Conservation (phyloP, 345 rosid species). For the Cochlearia excelsa region DNA sequence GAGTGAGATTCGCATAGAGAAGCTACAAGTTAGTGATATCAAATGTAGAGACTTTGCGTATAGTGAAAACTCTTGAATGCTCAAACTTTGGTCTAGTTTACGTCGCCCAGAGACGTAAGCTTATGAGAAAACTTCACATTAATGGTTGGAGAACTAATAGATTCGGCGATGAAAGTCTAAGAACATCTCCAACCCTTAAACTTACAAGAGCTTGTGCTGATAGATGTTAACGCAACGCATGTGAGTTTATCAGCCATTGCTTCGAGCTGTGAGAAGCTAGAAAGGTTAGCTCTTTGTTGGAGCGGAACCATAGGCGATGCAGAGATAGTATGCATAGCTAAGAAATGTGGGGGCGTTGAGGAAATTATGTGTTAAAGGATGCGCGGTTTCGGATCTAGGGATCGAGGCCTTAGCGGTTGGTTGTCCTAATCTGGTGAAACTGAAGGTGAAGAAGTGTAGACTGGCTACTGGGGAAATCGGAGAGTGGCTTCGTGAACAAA, state of each 20-base stretch:
- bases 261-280: conserved; percentile 60
- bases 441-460: conserved; percentile 85
- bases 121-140: conserved; percentile 74
- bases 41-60: conserved; percentile 63
- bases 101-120: conserved; percentile 66
- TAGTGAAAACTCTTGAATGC: conserved; percentile 76
- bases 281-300: conserved; percentile 76
- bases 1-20: conserved; percentile 74
- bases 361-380: conserved; percentile 88
- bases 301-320: conserved; percentile 71
- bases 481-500: conserved; percentile 56
- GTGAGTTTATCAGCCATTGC: conserved; percentile 56
- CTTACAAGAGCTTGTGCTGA: conserved; percentile 80
- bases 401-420: conserved; percentile 74
- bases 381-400: conserved; percentile 65
- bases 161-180: conserved; percentile 83
- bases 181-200: no score
- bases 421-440: conserved; percentile 73
- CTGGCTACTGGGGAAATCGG: conserved; percentile 59
- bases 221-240: conserved; percentile 76
- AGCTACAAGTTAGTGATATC: conserved; percentile 74
- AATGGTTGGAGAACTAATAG: conserved; percentile 85
- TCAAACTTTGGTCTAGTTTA: conserved; percentile 59
- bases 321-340: conserved; percentile 71
- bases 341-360: conserved; percentile 61